phyloP scores from a whole-genome alignment of 2,329 filamentous ascomycete species.

The Epichloe coenophiala region DNA sequence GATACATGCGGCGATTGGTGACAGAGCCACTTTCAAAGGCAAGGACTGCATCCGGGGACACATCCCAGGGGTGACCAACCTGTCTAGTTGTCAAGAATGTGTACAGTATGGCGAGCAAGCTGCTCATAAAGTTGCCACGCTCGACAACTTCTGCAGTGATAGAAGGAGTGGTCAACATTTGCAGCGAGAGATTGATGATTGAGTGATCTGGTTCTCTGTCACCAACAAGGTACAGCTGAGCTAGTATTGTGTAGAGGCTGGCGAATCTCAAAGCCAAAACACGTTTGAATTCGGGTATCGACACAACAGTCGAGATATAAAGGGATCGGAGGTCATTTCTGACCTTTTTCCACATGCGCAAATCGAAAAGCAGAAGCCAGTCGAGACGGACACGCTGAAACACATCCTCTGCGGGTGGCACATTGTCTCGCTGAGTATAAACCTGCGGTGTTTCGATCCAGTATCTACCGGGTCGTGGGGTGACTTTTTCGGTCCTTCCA shows the following conservation, averaged over 20 bases:
- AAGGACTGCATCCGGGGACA: conserved; percentile 72
- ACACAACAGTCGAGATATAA: conserved; percentile 92
- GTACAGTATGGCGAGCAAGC: conserved; percentile 89
- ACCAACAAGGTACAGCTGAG: conserved; percentile 88
- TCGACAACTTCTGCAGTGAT: conserved; percentile 95
- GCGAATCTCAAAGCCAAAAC: conserved; percentile 88
- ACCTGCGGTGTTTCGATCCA: conserved; percentile 72
- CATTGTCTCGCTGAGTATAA: conserved; percentile 48
- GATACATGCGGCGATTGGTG: conserved; percentile 89
- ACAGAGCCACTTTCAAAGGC: conserved; percentile 91
- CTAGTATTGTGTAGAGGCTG: conserved; percentile 82
- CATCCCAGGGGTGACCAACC: conserved; percentile 84
- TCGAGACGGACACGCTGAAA: conserved; percentile 83
- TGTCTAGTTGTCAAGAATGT: conserved; percentile 94
- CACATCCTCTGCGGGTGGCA: conserved; percentile 70
- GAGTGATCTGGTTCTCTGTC: conserved; percentile 95
- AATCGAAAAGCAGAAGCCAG: conserved; percentile 86
- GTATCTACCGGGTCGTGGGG: conserved; percentile 59
- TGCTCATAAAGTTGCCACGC: conserved; percentile 88
- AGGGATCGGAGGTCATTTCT: conserved; percentile 81
- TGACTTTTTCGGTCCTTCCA: conserved; percentile 32
- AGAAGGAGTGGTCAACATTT: conserved; percentile 92
- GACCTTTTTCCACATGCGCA: conserved; percentile 93
- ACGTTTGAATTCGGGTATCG: conserved; percentile 90
- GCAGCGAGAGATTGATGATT: conserved; percentile 92